Conservation (phyloP, 2,329 filamentous ascomycete genomes). For the Penicillium polonicum region DNA sequence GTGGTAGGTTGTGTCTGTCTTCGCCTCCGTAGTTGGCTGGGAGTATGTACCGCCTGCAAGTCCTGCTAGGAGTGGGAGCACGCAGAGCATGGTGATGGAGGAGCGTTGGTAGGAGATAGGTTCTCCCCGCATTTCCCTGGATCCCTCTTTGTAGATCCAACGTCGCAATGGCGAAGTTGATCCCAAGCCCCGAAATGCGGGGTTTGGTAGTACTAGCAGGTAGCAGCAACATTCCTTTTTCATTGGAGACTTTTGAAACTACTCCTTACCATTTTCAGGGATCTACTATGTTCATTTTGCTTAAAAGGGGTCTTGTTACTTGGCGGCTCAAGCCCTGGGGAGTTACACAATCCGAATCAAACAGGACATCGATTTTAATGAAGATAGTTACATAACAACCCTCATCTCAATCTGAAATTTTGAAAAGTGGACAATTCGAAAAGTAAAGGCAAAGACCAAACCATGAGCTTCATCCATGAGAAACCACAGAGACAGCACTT, state of each 20-base stretch:
- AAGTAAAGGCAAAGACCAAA: background rate
- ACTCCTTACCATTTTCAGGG: no score
- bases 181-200: background rate
- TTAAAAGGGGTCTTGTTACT: no score
- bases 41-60: background rate
- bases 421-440: background rate
- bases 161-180: background rate
- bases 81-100: background rate
- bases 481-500: background rate
- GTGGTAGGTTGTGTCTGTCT: conserved; percentile 5
- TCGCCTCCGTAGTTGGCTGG: conserved; percentile 1
- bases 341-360: background rate
- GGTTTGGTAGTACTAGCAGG: background rate
- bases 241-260: background rate
- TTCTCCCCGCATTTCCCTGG: background rate
- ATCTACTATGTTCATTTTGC: no score
- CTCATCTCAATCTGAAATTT: background rate
- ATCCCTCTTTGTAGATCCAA: no score
- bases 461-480: background rate
- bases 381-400: background rate
- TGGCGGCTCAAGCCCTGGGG: no score
- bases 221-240: background rate
- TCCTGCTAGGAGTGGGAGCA: background rate
- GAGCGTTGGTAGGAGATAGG: background rate
- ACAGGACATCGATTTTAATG: background rate